Conservation (phyloP, 176 grass and related monocot species). For the Sorghum bicolor region DNA sequence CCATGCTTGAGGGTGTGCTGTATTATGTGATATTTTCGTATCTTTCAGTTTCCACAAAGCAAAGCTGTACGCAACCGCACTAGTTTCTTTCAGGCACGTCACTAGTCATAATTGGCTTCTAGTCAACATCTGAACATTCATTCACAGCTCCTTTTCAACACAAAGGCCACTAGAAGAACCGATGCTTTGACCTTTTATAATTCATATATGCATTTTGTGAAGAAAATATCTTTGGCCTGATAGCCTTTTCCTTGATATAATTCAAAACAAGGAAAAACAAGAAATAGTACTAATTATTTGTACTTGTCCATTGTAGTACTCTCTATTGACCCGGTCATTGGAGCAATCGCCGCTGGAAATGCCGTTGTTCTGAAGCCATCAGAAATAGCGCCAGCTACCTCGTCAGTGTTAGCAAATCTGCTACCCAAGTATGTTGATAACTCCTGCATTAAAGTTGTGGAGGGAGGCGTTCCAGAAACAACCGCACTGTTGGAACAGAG, state of each 20-base stretch:
- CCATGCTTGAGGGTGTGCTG: neutral
- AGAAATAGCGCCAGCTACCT: conserved; percentile 78
- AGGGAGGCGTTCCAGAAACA: conserved; percentile 70
- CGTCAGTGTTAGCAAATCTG: conserved; percentile 62
- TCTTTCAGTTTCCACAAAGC: conserved; percentile 1
- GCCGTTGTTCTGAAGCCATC: conserved; percentile 86
- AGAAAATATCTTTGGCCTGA: neutral
- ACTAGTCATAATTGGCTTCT: neutral
- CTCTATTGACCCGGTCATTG: conserved; percentile 80
- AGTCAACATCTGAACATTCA: conserved; percentile 17
- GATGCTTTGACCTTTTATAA: neutral
- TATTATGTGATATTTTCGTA: neutral
- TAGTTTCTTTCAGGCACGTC: neutral
- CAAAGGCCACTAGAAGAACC: neutral
- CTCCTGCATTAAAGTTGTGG: conserved; percentile 87
- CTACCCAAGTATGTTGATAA: conserved; percentile 84
- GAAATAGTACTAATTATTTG: neutral
- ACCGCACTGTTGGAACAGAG: conserved; percentile 70
- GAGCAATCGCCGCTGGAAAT: conserved; percentile 89
- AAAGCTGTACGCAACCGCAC: neutral
- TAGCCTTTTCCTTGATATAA: neutral
- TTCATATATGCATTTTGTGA: neutral
- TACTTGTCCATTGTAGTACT: conserved; percentile 44
- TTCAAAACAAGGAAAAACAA: too few relatives aligned
- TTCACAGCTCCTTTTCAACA: neutral